Base-by-base conservation (phyloP, 306 rosid genomes). In the Urtica urens region DNA sequence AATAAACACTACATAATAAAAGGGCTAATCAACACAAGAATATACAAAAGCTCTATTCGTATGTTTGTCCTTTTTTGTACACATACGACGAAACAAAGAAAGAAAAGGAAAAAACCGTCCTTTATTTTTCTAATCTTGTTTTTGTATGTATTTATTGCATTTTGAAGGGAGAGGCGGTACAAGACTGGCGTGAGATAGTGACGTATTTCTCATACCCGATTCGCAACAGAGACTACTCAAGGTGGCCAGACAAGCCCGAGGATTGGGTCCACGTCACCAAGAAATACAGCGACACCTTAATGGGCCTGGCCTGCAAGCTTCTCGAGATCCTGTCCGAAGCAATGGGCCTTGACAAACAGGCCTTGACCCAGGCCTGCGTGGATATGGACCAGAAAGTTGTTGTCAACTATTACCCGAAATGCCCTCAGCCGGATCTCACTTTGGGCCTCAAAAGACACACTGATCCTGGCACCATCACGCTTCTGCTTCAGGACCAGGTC, bases 311-410 rank as follows among this genome's bases (percentile, higher is more conserved):
- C 0, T 72, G 95, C 50, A 85, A 85, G 70, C 49, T 90, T 0
- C 19, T 90, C 63, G 94, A 71, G 63, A 78, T 90, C 5, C 43
- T 85, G 6, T 90, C 95, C 0, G 95, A 85, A 17, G 99, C 94
- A 1, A 79, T 90, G 99, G 99, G 92, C 0, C 58, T 90, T 5
- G 99, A 90, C 47, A 77, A 73, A 16, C 85, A 82, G 12, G 94
- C 93, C 1, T 21, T 90, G 5, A 79, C 63, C 0, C 75, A 79
- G 5, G 95, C 95, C 0, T 90, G 99, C 19, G 77, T 82, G 4
- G 99, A 90, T 29, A 77, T 85, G 94, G 99, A 90, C 40, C 99
- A 90, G 9, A 85, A 84, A 37, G 62, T 90, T 3, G 95, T 90
- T 37, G 62, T 85, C 0, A 90, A 90, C 49, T 85, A 42, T 63